Evolutionary conservation across 2,329 filamentous ascomycete species (phyloP).

Genomic region (Ceratocystis smalleyi): DNA sequence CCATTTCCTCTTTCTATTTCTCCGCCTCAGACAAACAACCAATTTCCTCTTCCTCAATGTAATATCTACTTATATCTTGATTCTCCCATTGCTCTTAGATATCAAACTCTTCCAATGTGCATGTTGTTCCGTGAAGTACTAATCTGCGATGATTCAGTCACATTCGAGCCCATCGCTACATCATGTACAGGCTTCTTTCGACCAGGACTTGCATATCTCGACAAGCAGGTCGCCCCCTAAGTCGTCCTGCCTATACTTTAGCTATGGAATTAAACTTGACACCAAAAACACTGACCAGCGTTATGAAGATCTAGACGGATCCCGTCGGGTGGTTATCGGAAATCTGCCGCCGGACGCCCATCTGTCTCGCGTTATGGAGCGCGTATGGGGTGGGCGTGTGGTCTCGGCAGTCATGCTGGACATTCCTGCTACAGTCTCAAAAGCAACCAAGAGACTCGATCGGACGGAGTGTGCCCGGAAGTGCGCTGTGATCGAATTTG

Average conservation of each 20-base stretch:
- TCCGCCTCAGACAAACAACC: neutral
- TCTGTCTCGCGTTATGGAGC: constrained; percentile 7
- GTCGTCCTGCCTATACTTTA: neutral
- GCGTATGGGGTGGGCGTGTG: constrained; percentile 16
- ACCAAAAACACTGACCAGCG: neutral
- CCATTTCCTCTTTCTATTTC: neutral
- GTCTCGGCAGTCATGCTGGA: constrained; percentile 1
- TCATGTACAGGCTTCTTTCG: neutral
- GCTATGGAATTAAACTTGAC: neutral
- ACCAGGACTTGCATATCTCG: neutral
- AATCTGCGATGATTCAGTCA: neutral
- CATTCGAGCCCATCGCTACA: neutral
- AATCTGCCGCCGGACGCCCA: constrained; percentile 19
- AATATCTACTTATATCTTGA: neutral
- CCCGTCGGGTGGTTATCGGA: constrained; percentile 20
- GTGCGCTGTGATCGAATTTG: constrained; percentile 12
- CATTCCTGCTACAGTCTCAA: neutral
- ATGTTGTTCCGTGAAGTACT: too few species aligned
- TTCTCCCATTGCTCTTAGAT: neutral
- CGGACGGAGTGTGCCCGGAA: neutral
- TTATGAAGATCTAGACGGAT: neutral
- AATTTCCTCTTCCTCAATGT: neutral
- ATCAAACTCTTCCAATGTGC: neutral
- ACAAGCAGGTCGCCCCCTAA: neutral
- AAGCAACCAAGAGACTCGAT: neutral